Percentiles rank a stretch among this genome's conserved stretches.
Conservation (phyloP, 495 filamentous ascomycete species). For the Penicillium psychrofluorescens region DNA sequence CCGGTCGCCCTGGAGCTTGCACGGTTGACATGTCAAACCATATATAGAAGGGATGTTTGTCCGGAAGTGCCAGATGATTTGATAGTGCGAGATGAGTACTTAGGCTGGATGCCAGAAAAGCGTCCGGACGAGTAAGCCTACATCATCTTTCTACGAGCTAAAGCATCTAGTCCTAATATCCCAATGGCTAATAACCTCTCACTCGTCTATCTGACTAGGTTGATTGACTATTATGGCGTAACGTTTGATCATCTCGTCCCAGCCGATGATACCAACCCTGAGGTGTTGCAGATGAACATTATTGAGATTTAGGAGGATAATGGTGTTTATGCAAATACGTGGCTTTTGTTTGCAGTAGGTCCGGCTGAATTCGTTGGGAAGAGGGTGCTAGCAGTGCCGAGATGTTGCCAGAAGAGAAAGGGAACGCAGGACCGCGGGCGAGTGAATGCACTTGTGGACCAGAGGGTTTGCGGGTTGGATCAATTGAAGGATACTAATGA, state of each 20-base stretch:
- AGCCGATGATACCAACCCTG: conserved; percentile 18
- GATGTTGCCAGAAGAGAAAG: conserved; percentile 32
- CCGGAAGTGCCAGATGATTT: no score
- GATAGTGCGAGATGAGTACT: no score
- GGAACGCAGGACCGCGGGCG: background rate
- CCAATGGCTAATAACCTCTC: background rate
- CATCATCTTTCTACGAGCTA: no score
- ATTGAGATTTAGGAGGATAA: conserved; percentile 22
- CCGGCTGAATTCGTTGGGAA: conserved; percentile 24
- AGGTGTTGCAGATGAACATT: conserved; percentile 28
- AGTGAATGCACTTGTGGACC: conserved; percentile 10
- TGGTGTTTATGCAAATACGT: conserved; percentile 21
- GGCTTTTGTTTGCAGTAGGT: conserved; percentile 21
- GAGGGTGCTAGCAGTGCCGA: conserved; percentile 29
- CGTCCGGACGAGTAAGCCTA: no score
- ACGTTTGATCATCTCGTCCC: conserved; percentile 33
- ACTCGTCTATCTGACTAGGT: conserved; percentile 5
- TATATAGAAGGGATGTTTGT: no score
- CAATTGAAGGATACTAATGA: background rate
- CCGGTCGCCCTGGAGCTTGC: no score
- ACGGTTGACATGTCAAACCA: no score
- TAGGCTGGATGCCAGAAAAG: no score
- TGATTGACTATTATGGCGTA: conserved; percentile 33
- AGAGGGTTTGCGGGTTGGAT: background rate
- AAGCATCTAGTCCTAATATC: background rate